A percentile compares a stretch with the other conserved stretches of the same genome.
Conservation (phyloP, 116 monocot species). For the Zostera marina region DNA sequence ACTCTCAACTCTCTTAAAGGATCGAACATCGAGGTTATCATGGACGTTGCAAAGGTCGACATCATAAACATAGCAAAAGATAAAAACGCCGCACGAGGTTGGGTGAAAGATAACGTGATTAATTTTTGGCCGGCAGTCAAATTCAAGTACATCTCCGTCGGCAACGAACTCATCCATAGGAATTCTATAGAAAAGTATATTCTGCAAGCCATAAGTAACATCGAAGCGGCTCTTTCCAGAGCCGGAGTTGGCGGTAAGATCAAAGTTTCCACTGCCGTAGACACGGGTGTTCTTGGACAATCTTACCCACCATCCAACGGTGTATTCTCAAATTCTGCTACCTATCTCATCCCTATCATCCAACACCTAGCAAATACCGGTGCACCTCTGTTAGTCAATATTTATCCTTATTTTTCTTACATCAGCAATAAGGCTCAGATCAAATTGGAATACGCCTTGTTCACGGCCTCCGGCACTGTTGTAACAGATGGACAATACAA, state of each 20-base stretch:
- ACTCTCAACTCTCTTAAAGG: conserved; percentile 15
- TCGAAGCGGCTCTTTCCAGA: conserved; percentile 20
- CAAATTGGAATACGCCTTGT: not conserved
- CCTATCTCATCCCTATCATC: not conserved
- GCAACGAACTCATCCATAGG: conserved; percentile 57
- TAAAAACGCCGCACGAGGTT: conserved; percentile 16
- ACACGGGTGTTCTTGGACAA: conserved; percentile 7
- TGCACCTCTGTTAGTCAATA: conserved; percentile 5
- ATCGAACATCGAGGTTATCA: conserved; percentile 5
- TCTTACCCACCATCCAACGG: conserved; percentile 1
- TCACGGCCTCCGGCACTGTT: not conserved
- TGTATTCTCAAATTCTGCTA: not conserved
- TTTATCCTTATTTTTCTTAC: conserved; percentile 5
- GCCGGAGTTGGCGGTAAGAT: conserved; percentile 5
- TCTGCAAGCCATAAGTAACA: conserved; percentile 56
- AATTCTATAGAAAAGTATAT: conserved; percentile 7
- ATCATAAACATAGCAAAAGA: conserved; percentile 18
- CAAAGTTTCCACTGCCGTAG: conserved; percentile 30
- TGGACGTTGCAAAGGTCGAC: conserved; percentile 26
- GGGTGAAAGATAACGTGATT: conserved; percentile 34
- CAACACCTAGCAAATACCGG: not conserved
- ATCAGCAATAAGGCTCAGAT: not conserved
- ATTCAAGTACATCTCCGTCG: conserved; percentile 41
- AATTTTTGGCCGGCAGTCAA: conserved; percentile 15
- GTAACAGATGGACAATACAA: not conserved